These are phyloP conservation scores for Diaporthe batatas DNA, from an alignment of 2,329 filamentous ascomycete genomes.

Conservation along the genomic window DNA sequence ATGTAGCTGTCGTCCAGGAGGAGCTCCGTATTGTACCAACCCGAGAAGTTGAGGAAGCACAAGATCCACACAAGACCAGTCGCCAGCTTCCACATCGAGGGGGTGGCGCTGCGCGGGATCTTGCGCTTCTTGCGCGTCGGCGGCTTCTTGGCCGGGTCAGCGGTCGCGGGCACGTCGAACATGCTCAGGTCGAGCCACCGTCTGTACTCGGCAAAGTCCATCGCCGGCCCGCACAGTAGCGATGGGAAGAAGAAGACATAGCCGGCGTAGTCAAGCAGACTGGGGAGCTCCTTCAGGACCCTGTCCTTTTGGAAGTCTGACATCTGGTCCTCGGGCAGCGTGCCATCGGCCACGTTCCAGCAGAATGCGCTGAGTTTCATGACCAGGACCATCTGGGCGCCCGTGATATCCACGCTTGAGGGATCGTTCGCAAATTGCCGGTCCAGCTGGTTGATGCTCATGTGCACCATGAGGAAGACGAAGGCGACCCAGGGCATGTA, in stretches of 20 bases:
- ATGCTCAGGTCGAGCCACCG: constrained; percentile 94
- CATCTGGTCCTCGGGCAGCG: constrained; percentile 82
- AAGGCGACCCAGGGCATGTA: constrained; percentile 99
- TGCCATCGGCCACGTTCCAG: constrained; percentile 97
- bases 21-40: constrained; percentile 73
- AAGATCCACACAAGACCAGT: constrained; percentile 84
- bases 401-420: constrained; percentile 85
- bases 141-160: constrained; percentile 88
- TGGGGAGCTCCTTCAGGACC: constrained; percentile 80
- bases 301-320: constrained; percentile 88
- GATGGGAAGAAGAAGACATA: constrained; percentile 97
- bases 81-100: constrained; percentile 82
- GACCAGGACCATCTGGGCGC: constrained; percentile 96
- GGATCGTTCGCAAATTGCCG: constrained; percentile 80
- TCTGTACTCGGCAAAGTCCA: constrained; percentile 93
- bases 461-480: constrained; percentile 93
- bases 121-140: constrained; percentile 89
- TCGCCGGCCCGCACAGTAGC: constrained; percentile 89
- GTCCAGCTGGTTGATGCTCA: constrained; percentile 89
- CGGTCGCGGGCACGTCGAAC: constrained; percentile 86
- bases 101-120: constrained; percentile 90
- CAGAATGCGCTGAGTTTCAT: constrained; percentile 98
- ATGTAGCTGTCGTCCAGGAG: constrained; percentile 77
- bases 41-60: constrained; percentile 79
- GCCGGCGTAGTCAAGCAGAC: constrained; percentile 83